These are phyloP conservation scores for Talaromyces nanjingensis DNA, from an alignment of 495 filamentous ascomycete species.

Conservation along the genomic window DNA sequence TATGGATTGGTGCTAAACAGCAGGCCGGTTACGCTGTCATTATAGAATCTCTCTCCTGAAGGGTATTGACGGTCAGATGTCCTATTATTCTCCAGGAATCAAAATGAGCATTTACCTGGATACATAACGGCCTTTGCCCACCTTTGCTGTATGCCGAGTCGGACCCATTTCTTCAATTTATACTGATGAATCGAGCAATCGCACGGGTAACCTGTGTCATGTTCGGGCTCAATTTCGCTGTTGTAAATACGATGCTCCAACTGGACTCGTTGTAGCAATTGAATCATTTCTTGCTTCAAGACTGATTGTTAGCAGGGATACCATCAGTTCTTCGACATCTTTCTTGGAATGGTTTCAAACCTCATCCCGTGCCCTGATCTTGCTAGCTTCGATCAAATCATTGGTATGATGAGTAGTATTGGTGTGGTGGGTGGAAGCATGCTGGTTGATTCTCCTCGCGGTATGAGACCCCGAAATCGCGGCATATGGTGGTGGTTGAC, in stretches of 20 bases:
- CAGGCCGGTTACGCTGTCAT: slow-evolving; percentile 21
- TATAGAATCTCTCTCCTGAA: slow-evolving; percentile 28
- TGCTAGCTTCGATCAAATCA: slow-evolving; percentile 27
- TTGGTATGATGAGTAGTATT: slow-evolving; percentile 17
- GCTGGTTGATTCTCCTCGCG: background rate
- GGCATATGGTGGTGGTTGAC: slow-evolving; percentile 1
- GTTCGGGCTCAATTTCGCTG: slow-evolving; percentile 42
- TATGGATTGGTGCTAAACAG: slow-evolving; percentile 29
- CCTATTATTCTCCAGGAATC: background rate
- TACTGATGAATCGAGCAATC: slow-evolving; percentile 28
- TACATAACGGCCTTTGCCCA: slow-evolving; percentile 44
- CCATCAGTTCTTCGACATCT: background rate
- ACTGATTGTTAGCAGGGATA: background rate
- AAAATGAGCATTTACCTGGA: slow-evolving; percentile 21
- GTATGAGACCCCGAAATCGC: background rate
- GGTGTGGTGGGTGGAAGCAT: background rate
- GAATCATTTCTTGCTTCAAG: slow-evolving; percentile 32
- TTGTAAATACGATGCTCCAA: slow-evolving; percentile 31
- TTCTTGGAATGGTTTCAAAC: background rate
- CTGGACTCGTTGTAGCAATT: slow-evolving; percentile 29
- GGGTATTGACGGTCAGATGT: background rate
- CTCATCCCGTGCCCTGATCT: slow-evolving; percentile 32
- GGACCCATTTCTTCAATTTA: slow-evolving; percentile 21
- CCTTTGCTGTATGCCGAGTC: slow-evolving; percentile 28
- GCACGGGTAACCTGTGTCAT: slow-evolving; percentile 27